phyloP scores from a whole-genome alignment of 495 filamentous ascomycete species.

The Apodospora peruviana region DNA sequence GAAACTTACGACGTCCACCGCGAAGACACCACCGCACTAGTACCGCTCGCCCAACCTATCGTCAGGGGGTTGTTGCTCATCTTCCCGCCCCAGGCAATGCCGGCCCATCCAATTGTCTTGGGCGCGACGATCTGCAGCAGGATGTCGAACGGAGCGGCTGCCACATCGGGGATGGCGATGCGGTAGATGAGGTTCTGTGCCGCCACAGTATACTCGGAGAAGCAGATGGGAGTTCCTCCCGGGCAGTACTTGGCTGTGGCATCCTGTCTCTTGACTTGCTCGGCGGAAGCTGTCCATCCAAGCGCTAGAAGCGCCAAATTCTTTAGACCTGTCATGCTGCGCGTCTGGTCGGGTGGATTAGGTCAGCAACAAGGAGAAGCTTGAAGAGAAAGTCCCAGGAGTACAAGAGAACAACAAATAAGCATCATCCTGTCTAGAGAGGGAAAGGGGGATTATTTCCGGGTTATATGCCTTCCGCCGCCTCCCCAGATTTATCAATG shows the following conservation, averaged over 20 bases:
- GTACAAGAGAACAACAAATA: not conserved
- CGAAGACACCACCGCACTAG: slow-evolving; percentile 33
- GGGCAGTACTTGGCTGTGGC: slow-evolving; percentile 32
- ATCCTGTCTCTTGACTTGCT: slow-evolving; percentile 14
- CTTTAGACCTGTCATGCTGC: slow-evolving; percentile 12
- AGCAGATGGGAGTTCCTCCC: slow-evolving; percentile 31
- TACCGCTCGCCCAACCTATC: slow-evolving; percentile 35
- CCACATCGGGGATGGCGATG: slow-evolving; percentile 42
- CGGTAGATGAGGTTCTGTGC: slow-evolving; percentile 33
- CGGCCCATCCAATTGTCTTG: slow-evolving; percentile 38
- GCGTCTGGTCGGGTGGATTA: too few relatives aligned
- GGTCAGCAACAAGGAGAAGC: too few relatives aligned
- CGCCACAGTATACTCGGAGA: slow-evolving; percentile 27
- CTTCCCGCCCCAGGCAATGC: slow-evolving; percentile 43
- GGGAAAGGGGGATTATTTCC: not conserved
- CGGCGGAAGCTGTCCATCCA: slow-evolving; percentile 7
- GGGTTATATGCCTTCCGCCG: slow-evolving; percentile 20
- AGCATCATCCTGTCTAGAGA: not conserved
- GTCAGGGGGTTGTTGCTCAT: slow-evolving; percentile 47
- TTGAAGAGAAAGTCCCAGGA: too few relatives aligned
- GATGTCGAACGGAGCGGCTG: slow-evolving; percentile 39
- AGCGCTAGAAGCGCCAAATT: slow-evolving; percentile 15
- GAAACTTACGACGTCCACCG: slow-evolving; percentile 39
- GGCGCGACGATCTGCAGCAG: slow-evolving; percentile 42
- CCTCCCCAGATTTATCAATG: not conserved